A percentile compares a stretch with the other conserved stretches of the same genome.
These are phyloP conservation scores for Aegilops longissima DNA, from an alignment of 176 grass and related monocot species.

Conservation along the genomic window DNA sequence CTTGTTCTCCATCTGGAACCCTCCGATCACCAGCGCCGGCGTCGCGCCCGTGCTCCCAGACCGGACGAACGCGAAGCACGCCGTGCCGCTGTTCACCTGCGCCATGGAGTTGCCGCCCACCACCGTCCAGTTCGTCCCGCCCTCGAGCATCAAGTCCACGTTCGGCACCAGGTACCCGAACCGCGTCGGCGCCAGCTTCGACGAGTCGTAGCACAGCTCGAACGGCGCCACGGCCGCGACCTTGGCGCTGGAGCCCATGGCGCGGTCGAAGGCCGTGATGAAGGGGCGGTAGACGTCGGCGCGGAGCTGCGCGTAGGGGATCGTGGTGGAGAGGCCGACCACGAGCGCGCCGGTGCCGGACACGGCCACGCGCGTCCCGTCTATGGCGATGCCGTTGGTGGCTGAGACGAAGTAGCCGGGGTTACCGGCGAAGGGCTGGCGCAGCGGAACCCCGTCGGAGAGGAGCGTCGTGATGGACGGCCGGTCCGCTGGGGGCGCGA, in stretches of 20 bases:
- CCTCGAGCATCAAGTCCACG: slow-evolving; percentile 44
- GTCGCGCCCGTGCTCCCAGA: neutral
- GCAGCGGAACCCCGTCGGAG: slow-evolving; percentile 20
- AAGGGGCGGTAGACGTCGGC: slow-evolving; percentile 43
- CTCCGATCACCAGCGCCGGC: slow-evolving; percentile 44
- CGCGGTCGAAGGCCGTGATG: slow-evolving; percentile 29
- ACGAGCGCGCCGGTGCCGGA: neutral
- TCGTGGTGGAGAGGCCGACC: neutral
- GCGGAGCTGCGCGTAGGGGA: slow-evolving; percentile 47
- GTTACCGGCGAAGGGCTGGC: neutral
- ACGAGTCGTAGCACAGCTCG: slow-evolving; percentile 54
- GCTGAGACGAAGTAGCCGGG: slow-evolving; percentile 43
- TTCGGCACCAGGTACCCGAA: slow-evolving; percentile 52
- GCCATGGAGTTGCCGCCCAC: slow-evolving; percentile 52
- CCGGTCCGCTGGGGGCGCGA: neutral
- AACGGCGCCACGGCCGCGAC: slow-evolving; percentile 34
- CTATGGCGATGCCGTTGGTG: slow-evolving; percentile 34
- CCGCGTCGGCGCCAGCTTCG: slow-evolving; percentile 21
- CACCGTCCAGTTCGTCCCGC: slow-evolving; percentile 45
- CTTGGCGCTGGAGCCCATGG: neutral
- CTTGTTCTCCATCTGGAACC: slow-evolving; percentile 74
- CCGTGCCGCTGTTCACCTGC: slow-evolving; percentile 34
- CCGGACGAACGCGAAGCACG: slow-evolving; percentile 46
- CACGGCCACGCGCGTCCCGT: neutral
- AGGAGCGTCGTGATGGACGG: slow-evolving; percentile 22